Percentiles rank a stretch among this genome's conserved stretches.
These are phyloP conservation scores for Geotrichum cucujoidarum DNA, from an alignment of 1,139 yeast genomes.

Conservation along the genomic window DNA sequence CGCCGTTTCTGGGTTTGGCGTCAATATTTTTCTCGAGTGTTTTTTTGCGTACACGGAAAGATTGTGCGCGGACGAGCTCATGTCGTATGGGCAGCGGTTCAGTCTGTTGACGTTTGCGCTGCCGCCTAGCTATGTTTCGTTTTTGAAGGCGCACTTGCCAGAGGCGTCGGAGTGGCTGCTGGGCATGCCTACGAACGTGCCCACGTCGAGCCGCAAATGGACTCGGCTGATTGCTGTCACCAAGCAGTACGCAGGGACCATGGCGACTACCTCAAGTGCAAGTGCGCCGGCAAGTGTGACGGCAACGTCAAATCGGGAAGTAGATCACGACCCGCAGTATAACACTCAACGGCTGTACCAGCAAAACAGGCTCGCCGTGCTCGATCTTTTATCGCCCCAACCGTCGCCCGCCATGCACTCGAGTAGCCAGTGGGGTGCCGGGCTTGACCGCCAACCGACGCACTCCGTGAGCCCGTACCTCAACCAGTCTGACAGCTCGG, in stretches of 20 bases:
- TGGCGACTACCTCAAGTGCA: background rate
- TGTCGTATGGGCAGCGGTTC: slow-evolving; percentile 15
- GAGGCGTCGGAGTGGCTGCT: slow-evolving; percentile 13
- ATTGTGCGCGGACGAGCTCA: slow-evolving; percentile 6
- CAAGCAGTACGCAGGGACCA: slow-evolving; percentile 7
- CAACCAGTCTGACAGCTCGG: background rate
- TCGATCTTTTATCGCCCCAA: background rate
- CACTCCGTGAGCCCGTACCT: background rate
- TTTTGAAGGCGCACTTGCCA: slow-evolving; percentile 1
- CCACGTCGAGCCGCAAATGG: slow-evolving; percentile 10
- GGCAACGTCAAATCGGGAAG: background rate
- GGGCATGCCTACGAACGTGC: slow-evolving; percentile 15
- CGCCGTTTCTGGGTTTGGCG: slow-evolving; percentile 9
- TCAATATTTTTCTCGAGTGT: slow-evolving; percentile 15
- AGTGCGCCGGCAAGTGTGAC: background rate
- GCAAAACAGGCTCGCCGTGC: too few species aligned
- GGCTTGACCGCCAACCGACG: background rate
- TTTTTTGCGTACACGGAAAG: slow-evolving; percentile 14
- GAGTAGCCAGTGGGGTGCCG: background rate
- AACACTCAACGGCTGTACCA: background rate
- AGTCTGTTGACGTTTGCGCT: slow-evolving; percentile 11
- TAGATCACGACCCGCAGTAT: background rate
- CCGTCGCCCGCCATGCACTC: background rate
- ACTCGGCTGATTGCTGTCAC: slow-evolving; percentile 14
- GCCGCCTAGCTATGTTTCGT: slow-evolving; percentile 10